Evolutionary conservation across 805 yeast genomes (phyloP).

Genomic region (Candida tibetensis): DNA sequence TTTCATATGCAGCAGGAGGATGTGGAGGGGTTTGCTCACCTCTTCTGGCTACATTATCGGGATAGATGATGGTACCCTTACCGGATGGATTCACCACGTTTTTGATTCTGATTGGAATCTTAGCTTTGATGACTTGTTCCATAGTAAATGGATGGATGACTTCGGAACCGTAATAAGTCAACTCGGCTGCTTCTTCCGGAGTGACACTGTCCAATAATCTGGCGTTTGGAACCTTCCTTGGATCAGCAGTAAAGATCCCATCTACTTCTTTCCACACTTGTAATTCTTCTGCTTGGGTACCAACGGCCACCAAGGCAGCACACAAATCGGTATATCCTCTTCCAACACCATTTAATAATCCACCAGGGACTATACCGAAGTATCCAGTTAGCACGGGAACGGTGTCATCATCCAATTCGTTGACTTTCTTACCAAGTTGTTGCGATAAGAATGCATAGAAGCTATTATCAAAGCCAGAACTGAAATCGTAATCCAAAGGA

Average conservation of each 20-base stretch:
- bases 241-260: constrained; percentile 98
- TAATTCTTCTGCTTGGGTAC: constrained; percentile 84
- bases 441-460: constrained; percentile 59
- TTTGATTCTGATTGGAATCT: constrained; percentile 94
- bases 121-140: constrained; percentile 97
- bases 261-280: constrained; percentile 99
- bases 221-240: constrained; percentile 90
- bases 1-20: constrained; percentile 77
- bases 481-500: constrained; percentile 55
- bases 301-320: constrained; percentile 96
- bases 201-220: constrained; percentile 83
- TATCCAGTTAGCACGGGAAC: constrained; percentile 96
- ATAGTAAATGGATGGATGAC: constrained; percentile 98
- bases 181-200: constrained; percentile 98
- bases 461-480: constrained; percentile 60
- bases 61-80: constrained; percentile 89
- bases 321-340: constrained; percentile 97
- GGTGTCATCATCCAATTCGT: constrained; percentile 40
- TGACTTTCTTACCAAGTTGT: constrained; percentile 50
- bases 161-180: constrained; percentile 96
- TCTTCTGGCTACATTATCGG: constrained; percentile 78
- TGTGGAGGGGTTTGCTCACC: constrained; percentile 94
- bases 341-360: constrained; percentile 87
- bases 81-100: constrained; percentile 95
- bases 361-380: constrained; percentile 96